phyloP scores from a whole-genome alignment of 106 monocot genomes.

The Alisma plantagoaquatica region DNA sequence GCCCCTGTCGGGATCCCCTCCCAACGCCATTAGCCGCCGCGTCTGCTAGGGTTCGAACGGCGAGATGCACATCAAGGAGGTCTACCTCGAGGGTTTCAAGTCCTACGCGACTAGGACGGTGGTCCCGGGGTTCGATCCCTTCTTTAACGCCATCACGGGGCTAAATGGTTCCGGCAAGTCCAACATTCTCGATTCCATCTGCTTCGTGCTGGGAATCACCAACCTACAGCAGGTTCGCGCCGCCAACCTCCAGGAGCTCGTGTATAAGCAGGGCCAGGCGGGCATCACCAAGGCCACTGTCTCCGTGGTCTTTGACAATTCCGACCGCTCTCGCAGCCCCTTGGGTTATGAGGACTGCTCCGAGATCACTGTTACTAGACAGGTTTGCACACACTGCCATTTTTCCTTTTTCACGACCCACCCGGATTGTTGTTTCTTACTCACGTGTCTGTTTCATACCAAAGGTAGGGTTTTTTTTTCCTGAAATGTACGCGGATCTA shows the following conservation, averaged over 20 bases:
- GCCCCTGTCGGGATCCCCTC: no score
- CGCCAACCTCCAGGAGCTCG: constrained; percentile 83
- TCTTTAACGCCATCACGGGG: constrained; percentile 97
- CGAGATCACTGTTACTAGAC: constrained; percentile 90
- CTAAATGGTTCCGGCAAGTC: constrained; percentile 97
- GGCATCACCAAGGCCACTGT: constrained; percentile 96
- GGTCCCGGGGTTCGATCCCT: constrained; percentile 90
- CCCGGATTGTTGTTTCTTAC: no score
- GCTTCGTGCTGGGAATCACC: constrained; percentile 97
- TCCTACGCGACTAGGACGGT: constrained; percentile 91
- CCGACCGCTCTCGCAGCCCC: constrained; percentile 68
- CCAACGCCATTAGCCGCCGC: not conserved
- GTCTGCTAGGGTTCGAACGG: not conserved
- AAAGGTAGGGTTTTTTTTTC: no score
- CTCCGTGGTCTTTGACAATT: constrained; percentile 88
- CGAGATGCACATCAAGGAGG: constrained; percentile 74
- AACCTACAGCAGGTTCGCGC: constrained; percentile 96
- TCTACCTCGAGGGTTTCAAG: constrained; percentile 87
- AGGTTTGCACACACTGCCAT: no score
- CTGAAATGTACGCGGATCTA: no score
- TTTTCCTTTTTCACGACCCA: no score
- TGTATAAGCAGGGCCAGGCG: constrained; percentile 99
- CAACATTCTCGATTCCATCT: constrained; percentile 95
- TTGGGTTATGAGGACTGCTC: constrained; percentile 76
- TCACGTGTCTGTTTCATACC: no score